Evolutionary conservation across 495 filamentous ascomycete species (phyloP).

Genomic region (Penicillium argentinense): DNA sequence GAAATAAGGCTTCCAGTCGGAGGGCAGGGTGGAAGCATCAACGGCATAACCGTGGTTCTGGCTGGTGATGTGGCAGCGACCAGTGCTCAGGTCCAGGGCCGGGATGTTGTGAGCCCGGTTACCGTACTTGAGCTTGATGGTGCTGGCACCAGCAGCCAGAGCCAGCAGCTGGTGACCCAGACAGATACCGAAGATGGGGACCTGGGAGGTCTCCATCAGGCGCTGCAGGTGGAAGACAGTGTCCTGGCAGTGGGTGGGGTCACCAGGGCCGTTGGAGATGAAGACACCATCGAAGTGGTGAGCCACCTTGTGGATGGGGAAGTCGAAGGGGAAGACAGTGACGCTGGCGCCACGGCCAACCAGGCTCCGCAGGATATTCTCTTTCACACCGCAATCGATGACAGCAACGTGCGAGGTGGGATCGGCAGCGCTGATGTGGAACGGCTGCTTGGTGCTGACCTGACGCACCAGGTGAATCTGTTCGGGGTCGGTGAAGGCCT

Average conservation of each 20-base stretch:
- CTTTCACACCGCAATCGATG: constrained; percentile 98
- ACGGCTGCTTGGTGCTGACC: constrained; percentile 96
- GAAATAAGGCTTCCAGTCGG: constrained; percentile 95
- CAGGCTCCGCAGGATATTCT: constrained; percentile 95
- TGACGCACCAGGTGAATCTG: constrained; percentile 93
- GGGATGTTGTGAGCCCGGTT: constrained; percentile 99
- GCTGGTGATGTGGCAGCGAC: constrained; percentile 95
- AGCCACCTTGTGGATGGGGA: constrained; percentile 95
- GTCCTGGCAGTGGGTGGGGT: constrained; percentile 92
- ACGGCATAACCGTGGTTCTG: constrained; percentile 99
- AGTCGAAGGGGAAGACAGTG: constrained; percentile 93
- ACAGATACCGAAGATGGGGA: constrained; percentile 97
- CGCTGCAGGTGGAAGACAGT: constrained; percentile 87
- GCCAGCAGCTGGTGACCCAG: constrained; percentile 81
- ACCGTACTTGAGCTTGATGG: constrained; percentile 95
- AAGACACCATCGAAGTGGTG: constrained; percentile 98
- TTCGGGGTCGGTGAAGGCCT: constrained; percentile 91
- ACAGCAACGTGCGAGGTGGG: constrained; percentile 89
- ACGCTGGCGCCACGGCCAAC: constrained; percentile 84
- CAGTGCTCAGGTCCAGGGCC: constrained; percentile 88
- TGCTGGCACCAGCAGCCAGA: constrained; percentile 78
- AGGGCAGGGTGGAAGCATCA: constrained; percentile 76
- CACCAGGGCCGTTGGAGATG: constrained; percentile 94
- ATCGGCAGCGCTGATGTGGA: constrained; percentile 79
- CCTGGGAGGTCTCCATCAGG: constrained; percentile 83